phyloP scores from a whole-genome alignment of 208 protist genomes.

The Trypanosoma melophagium region DNA sequence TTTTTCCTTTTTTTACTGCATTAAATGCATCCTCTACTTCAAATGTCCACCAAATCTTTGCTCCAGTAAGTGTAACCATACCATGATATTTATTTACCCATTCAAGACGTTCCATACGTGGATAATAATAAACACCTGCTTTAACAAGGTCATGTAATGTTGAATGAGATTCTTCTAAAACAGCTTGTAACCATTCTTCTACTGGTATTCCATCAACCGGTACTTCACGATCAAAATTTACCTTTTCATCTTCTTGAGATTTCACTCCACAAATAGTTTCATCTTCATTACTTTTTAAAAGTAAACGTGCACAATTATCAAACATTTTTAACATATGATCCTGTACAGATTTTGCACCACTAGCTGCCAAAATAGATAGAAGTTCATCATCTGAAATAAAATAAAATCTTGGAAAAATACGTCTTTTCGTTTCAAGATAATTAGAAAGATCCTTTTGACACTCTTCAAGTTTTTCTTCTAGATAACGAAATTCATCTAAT shows the following conservation, averaged over 20 bases:
- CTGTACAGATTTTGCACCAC: conserved; percentile 94
- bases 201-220: conserved; percentile 90
- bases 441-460: conserved; percentile 98
- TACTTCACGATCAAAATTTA: conserved; percentile 91
- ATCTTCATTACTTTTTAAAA: conserved; percentile 93
- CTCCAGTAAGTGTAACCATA: conserved; percentile 95
- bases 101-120: conserved; percentile 88
- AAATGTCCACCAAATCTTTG: conserved; percentile 99
- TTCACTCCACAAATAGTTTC: conserved; percentile 94
- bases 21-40: conserved; percentile 97
- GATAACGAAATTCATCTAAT: conserved; percentile 90
- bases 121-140: conserved; percentile 97
- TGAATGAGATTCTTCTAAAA: conserved; percentile 94
- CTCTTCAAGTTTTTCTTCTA: conserved; percentile 95
- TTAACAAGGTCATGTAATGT: conserved; percentile 96
- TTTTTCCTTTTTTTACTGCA: conserved; percentile 92
- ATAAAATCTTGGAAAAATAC: conserved; percentile 98
- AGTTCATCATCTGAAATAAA: conserved; percentile 99
- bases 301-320: conserved; percentile 94
- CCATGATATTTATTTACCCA: conserved; percentile 97
- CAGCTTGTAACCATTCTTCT: conserved; percentile 97
- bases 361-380: conserved; percentile 96
- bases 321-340: conserved; percentile 99
- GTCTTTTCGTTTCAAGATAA: conserved; percentile 98
- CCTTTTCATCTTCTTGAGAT: conserved; percentile 95